Percentiles rank a stretch among this genome's conserved stretches.
Conservation (phyloP, 192 early-diverging fungal species). For the Chytriomyces hyalinus region DNA sequence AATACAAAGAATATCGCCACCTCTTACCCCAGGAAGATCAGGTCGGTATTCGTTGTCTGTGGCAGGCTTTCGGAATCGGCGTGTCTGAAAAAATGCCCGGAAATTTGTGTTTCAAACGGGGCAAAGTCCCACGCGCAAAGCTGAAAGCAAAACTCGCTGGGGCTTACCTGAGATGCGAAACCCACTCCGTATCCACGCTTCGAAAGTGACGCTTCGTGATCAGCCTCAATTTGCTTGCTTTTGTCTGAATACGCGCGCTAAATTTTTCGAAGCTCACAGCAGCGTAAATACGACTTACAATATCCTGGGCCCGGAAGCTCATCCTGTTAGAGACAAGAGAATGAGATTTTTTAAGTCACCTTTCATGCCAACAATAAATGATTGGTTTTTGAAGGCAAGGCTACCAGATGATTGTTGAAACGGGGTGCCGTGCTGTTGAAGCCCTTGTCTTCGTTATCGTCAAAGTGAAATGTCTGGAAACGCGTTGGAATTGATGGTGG, state of each 20-base stretch:
- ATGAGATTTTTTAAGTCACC: neutral
- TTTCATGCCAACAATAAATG: neutral
- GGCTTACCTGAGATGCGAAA: conserved; percentile 54
- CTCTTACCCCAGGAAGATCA: conserved; percentile 1
- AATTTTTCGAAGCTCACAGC: neutral
- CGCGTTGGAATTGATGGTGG: conserved; percentile 59
- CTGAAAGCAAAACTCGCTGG: neutral
- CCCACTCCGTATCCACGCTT: conserved; percentile 54
- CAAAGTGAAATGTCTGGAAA: conserved; percentile 60
- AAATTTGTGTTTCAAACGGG: neutral
- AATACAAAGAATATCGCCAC: no score
- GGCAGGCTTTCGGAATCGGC: conserved; percentile 45
- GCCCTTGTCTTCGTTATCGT: conserved; percentile 54
- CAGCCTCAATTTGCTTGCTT: conserved; percentile 18
- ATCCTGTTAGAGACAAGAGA: conserved; percentile 32
- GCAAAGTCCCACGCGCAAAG: neutral
- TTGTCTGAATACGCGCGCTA: conserved; percentile 9
- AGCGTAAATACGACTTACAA: conserved; percentile 25
- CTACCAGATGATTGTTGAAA: conserved; percentile 44
- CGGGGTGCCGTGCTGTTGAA: conserved; percentile 54
- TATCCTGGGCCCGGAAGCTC: conserved; percentile 64
- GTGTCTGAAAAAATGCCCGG: conserved; percentile 12
- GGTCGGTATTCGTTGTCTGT: conserved; percentile 41
- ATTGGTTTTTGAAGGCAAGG: neutral
- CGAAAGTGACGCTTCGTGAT: conserved; percentile 42